A percentile compares a stretch with the other conserved stretches of the same genome.
Conservation (phyloP, 2,329 filamentous ascomycete genomes). For the Aspergillus intermedius region DNA sequence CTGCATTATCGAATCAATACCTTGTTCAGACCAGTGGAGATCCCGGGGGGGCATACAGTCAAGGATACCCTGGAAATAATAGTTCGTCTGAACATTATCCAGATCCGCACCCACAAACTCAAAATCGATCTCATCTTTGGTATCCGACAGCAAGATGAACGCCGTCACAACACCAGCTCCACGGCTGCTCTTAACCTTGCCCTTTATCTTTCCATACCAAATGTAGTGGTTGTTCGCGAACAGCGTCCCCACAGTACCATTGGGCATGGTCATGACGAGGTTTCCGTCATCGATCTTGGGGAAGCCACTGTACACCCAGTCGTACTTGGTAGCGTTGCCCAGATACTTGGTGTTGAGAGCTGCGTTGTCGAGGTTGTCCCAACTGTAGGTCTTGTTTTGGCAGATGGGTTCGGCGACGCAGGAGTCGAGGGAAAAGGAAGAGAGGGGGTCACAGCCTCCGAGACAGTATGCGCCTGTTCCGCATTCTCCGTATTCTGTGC, state of each 20-base stretch:
- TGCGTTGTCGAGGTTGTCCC: constrained; percentile 65
- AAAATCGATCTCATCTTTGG: constrained; percentile 98
- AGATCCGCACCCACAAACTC: constrained; percentile 85
- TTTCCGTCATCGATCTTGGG: constrained; percentile 57
- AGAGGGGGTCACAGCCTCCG: constrained; percentile 84
- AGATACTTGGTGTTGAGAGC: constrained; percentile 73
- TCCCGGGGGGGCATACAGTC: constrained; percentile 54
- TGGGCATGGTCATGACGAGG: constrained; percentile 82
- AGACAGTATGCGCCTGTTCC: constrained; percentile 93
- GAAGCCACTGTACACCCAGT: constrained; percentile 84
- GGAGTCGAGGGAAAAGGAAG: constrained; percentile 62
- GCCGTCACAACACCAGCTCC: constrained; percentile 89
- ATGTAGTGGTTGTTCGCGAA: constrained; percentile 80
- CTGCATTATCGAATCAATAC: too few relatives aligned
- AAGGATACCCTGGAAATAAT: constrained; percentile 89
- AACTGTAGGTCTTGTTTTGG: constrained; percentile 64
- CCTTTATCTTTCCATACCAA: constrained; percentile 94
- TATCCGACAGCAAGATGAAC: constrained; percentile 90
- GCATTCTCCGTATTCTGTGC: constrained; percentile 79
- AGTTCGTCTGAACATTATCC: constrained; percentile 79
- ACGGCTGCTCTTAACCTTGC: constrained; percentile 74
- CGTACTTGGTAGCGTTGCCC: constrained; percentile 68
- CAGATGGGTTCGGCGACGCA: constrained; percentile 63
- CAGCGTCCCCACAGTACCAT: constrained; percentile 77
- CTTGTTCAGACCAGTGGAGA: too few relatives aligned